A percentile compares a stretch with the other conserved stretches of the same genome.
These are phyloP conservation scores for Sambucus nigra DNA, from an alignment of 129 eudicot species.

Conservation along the genomic window DNA sequence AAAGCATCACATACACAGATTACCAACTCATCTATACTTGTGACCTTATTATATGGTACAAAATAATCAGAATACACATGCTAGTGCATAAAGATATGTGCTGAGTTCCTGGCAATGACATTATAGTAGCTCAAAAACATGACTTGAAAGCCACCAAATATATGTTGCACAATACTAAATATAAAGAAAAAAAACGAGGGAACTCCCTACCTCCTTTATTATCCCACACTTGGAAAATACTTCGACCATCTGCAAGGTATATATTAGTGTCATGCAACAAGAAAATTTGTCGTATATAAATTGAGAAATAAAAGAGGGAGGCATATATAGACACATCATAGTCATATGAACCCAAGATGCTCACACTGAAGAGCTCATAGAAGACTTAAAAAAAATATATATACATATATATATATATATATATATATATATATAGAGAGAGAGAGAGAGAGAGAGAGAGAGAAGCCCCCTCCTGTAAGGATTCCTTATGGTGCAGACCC, in stretches of 20 bases:
- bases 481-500: too few relatives aligned
- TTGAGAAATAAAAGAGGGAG: neutral
- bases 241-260: slow-evolving; percentile 72
- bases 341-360: neutral
- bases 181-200: neutral
- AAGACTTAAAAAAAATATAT: slow-evolving; percentile 11
- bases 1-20: too few relatives aligned
- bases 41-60: too few relatives aligned
- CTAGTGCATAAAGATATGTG: too few relatives aligned
- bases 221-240: slow-evolving; percentile 93
- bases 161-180: neutral
- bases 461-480: too few relatives aligned
- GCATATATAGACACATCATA: neutral
- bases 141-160: neutral
- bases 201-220: slow-evolving; percentile 70
- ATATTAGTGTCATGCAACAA: slow-evolving; percentile 15
- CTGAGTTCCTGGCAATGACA: too few relatives aligned
- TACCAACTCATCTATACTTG: too few relatives aligned
- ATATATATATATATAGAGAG: too few relatives aligned
- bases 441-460: too few relatives aligned
- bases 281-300: neutral
- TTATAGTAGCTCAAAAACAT: too few relatives aligned
- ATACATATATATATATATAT: too few relatives aligned
- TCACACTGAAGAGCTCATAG: slow-evolving; percentile 1
- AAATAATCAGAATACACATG: too few relatives aligned